phyloP scores from a whole-genome alignment of 2,329 filamentous ascomycete genomes.

The Meredithiella fracta region DNA sequence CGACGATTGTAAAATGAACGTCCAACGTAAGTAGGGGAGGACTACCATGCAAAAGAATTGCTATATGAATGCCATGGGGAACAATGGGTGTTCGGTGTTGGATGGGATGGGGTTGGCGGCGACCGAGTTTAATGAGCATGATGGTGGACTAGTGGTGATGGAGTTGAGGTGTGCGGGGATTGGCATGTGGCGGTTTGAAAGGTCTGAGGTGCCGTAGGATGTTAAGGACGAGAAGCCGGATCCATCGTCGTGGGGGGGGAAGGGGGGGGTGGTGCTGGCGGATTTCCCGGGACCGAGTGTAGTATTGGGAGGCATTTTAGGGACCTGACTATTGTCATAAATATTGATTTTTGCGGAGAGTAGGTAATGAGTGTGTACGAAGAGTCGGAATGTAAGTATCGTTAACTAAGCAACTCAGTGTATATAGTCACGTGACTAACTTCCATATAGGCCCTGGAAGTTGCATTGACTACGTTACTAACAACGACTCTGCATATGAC shows the following conservation, averaged over 20 bases:
- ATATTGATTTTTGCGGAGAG: constrained; percentile 48
- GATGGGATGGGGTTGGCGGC: constrained; percentile 32
- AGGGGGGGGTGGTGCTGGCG: constrained; percentile 45
- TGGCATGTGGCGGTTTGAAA: constrained; percentile 43
- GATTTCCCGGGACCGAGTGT: constrained; percentile 48
- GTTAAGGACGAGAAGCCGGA: constrained; percentile 37
- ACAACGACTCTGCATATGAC: constrained; percentile 36
- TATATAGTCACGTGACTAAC: background rate
- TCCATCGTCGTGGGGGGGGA: constrained; percentile 43
- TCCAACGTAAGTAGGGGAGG: constrained; percentile 38
- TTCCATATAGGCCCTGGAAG: constrained; percentile 32
- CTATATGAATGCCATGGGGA: constrained; percentile 29
- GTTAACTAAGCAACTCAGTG: background rate
- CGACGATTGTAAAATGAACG: constrained; percentile 33
- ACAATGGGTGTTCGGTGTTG: constrained; percentile 36
- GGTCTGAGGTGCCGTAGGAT: constrained; percentile 32
- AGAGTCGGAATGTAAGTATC: constrained; percentile 27
- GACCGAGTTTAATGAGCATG: constrained; percentile 31
- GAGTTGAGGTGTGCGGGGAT: constrained; percentile 46
- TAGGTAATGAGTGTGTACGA: constrained; percentile 33
- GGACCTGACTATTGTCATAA: constrained; percentile 49
- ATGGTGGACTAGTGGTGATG: constrained; percentile 43
- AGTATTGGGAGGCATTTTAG: constrained; percentile 41
- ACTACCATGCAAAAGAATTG: constrained; percentile 28
- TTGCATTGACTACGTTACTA: constrained; percentile 41